Conservation (phyloP, 345 rosid species). For the Boechera stricta region DNA sequence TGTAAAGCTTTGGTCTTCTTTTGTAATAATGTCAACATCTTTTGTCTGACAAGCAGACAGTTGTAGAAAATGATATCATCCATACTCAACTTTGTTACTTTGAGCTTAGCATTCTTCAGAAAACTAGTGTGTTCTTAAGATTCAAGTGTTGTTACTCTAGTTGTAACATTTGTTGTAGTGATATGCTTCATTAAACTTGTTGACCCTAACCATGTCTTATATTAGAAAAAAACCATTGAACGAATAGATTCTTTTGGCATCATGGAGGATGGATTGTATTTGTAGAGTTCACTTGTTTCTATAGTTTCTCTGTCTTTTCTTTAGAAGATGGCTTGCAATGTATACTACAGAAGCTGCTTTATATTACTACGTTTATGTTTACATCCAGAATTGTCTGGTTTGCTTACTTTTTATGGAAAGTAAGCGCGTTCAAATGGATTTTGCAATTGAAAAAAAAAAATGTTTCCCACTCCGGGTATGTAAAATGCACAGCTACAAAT, state of each 20-base stretch:
- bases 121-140: neutral
- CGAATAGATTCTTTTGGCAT: neutral
- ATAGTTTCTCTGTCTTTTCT: neutral
- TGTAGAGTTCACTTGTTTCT: slow-evolving; percentile 19
- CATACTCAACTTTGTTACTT: slow-evolving; percentile 9
- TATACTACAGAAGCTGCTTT: slow-evolving; percentile 19
- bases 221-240: neutral
- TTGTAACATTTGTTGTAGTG: slow-evolving; percentile 1
- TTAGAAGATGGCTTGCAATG: slow-evolving; percentile 11
- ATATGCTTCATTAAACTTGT: slow-evolving; percentile 26
- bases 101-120: slow-evolving; percentile 20
- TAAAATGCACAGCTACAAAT: slow-evolving; percentile 8
- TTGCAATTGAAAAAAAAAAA: neutral
- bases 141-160: neutral
- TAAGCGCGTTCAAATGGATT: neutral
- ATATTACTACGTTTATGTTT: neutral
- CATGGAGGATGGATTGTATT: slow-evolving; percentile 6
- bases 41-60: slow-evolving; percentile 30
- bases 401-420: slow-evolving; percentile 12
- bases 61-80: slow-evolving; percentile 8
- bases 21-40: slow-evolving; percentile 38
- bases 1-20: slow-evolving; percentile 39
- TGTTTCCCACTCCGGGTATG: neutral
- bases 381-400: slow-evolving; percentile 5
- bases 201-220: neutral